Base-by-base conservation (phyloP, 1,284 basidiomycete species). In the Heterobasidion irregulare region DNA sequence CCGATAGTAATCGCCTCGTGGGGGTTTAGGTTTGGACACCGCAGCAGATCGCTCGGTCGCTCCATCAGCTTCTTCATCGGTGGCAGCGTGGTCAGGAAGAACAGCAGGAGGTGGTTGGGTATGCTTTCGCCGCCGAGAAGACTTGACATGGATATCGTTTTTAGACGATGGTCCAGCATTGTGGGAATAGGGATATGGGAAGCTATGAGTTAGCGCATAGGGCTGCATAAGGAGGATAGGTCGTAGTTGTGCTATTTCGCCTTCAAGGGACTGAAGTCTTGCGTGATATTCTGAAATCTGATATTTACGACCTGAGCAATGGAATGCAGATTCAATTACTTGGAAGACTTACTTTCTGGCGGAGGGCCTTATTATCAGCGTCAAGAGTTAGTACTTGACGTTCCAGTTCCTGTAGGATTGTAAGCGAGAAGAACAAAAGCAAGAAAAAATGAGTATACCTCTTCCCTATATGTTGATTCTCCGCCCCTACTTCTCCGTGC, bases 141-240 rank as follows among this genome's bases (percentile, higher is more conserved):
- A 34, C 12, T n/a, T 44, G 36, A 41, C 59, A 18, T 52, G 49
- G 36, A 53, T 55, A 59, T 60, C 16, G 55, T 48, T 60, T 13
- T 53, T 61, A 19, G 13, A 32, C 38, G 26, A 44, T 8, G 32
- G 16, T 12, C 44, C 36, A 10, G 44, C n/a, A 41, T 32, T 16
- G 38, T 15, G 13, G 58, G 57, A 26, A 51, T 51, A 60, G 15
- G 47, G 59, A 54, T 47, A 61, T 51, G 47, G 57, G 56, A 61
- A 60, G 56, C 58, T 51, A 64, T 61, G 60, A 57, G 62, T 51
- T 56, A 72, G 62, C 48, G 70, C 69, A 10, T 53, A 59, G 52
- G 79, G 75, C 55, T 80, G 75, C 70, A 83, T 75, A 10, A 83
- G 68, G 34, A 85, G 72, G 16, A 83, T 66, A 0, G 82, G 82